Evolutionary conservation across 2,329 filamentous ascomycete genomes (phyloP).

Genomic region (Calonectria leucothoes): DNA sequence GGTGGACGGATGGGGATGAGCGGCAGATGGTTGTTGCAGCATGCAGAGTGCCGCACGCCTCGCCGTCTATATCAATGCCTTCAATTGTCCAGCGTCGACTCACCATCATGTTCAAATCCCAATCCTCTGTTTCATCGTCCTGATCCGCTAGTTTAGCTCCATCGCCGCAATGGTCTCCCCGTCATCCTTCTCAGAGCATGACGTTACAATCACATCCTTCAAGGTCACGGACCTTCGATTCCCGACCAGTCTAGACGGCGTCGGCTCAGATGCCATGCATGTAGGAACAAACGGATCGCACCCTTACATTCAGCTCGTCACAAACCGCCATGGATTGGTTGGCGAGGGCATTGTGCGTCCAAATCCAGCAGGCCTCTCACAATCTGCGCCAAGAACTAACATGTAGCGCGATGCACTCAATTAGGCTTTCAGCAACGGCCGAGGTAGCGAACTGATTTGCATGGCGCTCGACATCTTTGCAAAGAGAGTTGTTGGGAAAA

Average conservation of each 20-base stretch:
- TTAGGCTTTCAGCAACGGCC: slow-evolving; percentile 83
- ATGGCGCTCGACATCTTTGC: slow-evolving; percentile 83
- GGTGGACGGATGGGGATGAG: slow-evolving; percentile 19
- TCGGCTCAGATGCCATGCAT: slow-evolving; percentile 96
- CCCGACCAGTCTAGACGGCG: slow-evolving; percentile 93
- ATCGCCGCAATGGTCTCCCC: slow-evolving; percentile 15
- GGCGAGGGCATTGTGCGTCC: slow-evolving; percentile 82
- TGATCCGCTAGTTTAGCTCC: not conserved
- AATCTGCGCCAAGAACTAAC: not conserved
- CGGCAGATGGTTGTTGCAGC: slow-evolving; percentile 10
- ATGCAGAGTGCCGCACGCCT: slow-evolving; percentile 3
- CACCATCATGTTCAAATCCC: not conserved
- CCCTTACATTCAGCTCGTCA: slow-evolving; percentile 90
- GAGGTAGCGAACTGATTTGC: slow-evolving; percentile 93
- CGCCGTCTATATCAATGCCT: slow-evolving; percentile 14
- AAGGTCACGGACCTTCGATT: slow-evolving; percentile 80
- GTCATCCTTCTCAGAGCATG: slow-evolving; percentile 40
- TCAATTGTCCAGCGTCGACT: not conserved
- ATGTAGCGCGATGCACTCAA: not conserved
- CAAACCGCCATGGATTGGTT: slow-evolving; percentile 72
- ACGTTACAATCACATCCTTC: slow-evolving; percentile 79
- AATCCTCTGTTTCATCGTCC: not conserved
- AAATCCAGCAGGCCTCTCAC: no score
- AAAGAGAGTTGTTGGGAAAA: slow-evolving; percentile 80
- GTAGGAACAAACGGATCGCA: slow-evolving; percentile 91